Evolutionary conservation across 2,329 filamentous ascomycete genomes (phyloP).

Genomic region (Epichloe uncinata): DNA sequence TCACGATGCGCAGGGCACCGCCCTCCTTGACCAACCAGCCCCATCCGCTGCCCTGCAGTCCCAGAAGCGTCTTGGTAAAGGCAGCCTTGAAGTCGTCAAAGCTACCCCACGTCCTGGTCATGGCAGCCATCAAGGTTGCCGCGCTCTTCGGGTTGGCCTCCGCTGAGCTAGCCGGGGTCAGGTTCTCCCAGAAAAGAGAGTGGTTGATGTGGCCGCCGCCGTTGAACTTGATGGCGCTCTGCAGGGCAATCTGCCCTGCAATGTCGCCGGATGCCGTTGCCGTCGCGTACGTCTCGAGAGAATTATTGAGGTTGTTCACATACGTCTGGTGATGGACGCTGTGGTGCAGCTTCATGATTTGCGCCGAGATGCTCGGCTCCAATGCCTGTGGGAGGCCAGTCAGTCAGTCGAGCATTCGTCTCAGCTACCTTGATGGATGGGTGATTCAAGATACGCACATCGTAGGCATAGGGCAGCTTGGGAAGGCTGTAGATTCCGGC

Average conservation of each 20-base stretch:
- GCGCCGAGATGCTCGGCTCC: slow-evolving; percentile 58
- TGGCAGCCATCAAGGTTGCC: slow-evolving; percentile 44
- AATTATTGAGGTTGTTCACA: slow-evolving; percentile 60
- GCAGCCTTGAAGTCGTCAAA: slow-evolving; percentile 50
- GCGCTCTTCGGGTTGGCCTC: slow-evolving; percentile 39
- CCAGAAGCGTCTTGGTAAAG: slow-evolving; percentile 52
- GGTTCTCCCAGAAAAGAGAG: slow-evolving; percentile 81
- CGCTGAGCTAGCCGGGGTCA: slow-evolving; percentile 45
- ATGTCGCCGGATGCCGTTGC: slow-evolving; percentile 46
- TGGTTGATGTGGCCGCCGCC: slow-evolving; percentile 91
- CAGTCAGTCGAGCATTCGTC: slow-evolving; percentile 29
- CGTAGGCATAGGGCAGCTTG: slow-evolving; percentile 52
- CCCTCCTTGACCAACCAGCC: slow-evolving; percentile 67
- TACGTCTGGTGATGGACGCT: slow-evolving; percentile 69
- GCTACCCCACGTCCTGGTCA: slow-evolving; percentile 55
- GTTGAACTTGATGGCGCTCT: slow-evolving; percentile 69
- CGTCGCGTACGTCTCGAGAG: slow-evolving; percentile 44
- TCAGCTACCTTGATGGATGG: slow-evolving; percentile 5
- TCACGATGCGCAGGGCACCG: slow-evolving; percentile 52
- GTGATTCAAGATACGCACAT: slow-evolving; percentile 36
- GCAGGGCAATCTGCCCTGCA: slow-evolving; percentile 51
- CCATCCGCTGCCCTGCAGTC: slow-evolving; percentile 76
- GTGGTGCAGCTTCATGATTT: slow-evolving; percentile 77
- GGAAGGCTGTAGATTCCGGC: slow-evolving; percentile 44
- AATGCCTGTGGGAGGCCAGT: slow-evolving; percentile 37